Evolutionary conservation across 176 grass and related monocot species (phyloP), one percentile per base, ranked within the genome.

Genomic region (Puccinellia tenuiflora): DNA sequence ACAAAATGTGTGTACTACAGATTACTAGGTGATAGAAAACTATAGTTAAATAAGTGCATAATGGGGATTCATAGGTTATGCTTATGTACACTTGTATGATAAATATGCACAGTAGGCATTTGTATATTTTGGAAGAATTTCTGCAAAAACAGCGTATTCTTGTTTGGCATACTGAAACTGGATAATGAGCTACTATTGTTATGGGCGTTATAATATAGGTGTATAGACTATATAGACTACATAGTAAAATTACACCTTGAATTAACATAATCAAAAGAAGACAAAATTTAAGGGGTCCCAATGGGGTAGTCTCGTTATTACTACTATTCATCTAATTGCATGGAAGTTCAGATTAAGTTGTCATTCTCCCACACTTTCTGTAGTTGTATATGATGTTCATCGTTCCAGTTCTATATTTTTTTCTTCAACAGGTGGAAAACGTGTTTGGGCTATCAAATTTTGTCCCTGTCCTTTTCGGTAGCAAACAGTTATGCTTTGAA

Each of bases 371-470:
- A 74, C 66, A 79, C 13, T 73, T 84, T 84, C 51, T 75, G 22
- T 69, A 47, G 35, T 55, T 90, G 26, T 77, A 76, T 75, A 81
- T 45, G 2, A 30, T 86, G 45, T 78, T 28, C 10, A 0, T 66
- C 3, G 8, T 66, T 66, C 16, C 15, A 50, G 45, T 70, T 68
- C 51, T 67, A 5, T 42, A 20, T 40, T 70, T 30, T 60, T 86
- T 28, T 79, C 33, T 64, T 83, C 88, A 89, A 50, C 84, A 99
- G 96, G 93, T 99, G 5, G 96, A 99, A 79, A 99, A 99, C 64
- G 71, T 90, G 21, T 92, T 80, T 78, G 96, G 96, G 52, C 79
- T 99, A 87, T 99, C 96, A 79, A 99, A 99, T 80, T 99, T 96
- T 87, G 86, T 99, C 39, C 93, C 96, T 80, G 78, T 99, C 22